Percentiles rank a stretch among this genome's conserved stretches.
Evolutionary conservation across 306 rosid genomes (phyloP).

Genomic region (Alnus rubra): DNA sequence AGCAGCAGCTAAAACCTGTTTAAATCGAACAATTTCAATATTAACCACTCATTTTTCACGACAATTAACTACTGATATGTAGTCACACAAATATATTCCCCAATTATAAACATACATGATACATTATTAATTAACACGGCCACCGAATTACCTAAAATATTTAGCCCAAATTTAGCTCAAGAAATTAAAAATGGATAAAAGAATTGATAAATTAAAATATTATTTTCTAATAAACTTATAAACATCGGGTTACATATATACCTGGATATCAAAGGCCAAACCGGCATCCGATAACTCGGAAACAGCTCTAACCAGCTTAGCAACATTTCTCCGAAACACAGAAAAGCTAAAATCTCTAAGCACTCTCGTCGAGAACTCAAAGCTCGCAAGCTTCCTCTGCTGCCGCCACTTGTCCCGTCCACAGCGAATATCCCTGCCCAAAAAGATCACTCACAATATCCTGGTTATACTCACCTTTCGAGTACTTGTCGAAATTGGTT

Average conservation of each 20-base stretch:
- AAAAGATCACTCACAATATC: constrained; percentile 45
- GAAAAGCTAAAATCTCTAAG: constrained; percentile 65
- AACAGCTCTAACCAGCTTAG: constrained; percentile 49
- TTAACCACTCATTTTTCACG: no score
- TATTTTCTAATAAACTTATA: no score
- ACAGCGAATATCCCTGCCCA: constrained; percentile 62
- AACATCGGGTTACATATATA: constrained; percentile 15
- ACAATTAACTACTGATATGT: no score
- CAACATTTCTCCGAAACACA: constrained; percentile 52
- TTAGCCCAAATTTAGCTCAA: no score
- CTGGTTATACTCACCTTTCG: constrained; percentile 49
- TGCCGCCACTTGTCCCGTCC: constrained; percentile 75
- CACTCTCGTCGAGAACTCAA: constrained; percentile 69
- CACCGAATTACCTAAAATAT: no score
- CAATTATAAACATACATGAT: no score
- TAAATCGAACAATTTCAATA: no score
- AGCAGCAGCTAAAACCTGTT: no score
- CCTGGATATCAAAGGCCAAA: constrained; percentile 66
- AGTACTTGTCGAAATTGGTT: constrained; percentile 45
- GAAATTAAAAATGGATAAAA: no score
- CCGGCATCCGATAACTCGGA: constrained; percentile 30
- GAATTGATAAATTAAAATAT: no score
- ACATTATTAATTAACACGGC: no score
- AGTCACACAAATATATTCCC: no score
- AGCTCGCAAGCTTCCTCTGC: constrained; percentile 70